A percentile compares a stretch with the other conserved stretches of the same genome.
Evolutionary conservation across 2,329 filamentous ascomycete species (phyloP).

Genomic region (Xylariaceae sp.): DNA sequence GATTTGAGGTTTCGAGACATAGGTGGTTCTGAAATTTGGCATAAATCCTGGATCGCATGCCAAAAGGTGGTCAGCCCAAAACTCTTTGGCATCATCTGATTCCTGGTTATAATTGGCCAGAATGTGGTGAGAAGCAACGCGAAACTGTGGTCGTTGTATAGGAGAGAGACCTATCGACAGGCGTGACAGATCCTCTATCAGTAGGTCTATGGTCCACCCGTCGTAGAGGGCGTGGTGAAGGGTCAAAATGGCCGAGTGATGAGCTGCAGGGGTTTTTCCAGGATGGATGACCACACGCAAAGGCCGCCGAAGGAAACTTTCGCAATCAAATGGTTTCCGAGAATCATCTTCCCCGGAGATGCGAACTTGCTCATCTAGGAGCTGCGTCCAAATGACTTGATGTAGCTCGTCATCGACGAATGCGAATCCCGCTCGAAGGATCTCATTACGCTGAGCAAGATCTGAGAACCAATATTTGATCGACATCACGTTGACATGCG

Average conservation of each 20-base stretch:
- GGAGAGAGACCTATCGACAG: conserved; percentile 35
- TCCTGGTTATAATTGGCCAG: conserved; percentile 19
- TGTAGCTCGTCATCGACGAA: conserved; percentile 49
- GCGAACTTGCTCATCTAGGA: conserved; percentile 40
- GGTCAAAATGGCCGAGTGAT: conserved; percentile 42
- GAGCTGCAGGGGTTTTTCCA: conserved; percentile 10
- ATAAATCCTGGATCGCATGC: conserved; percentile 50
- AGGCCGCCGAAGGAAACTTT: conserved; percentile 48
- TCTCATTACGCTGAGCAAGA: conserved; percentile 54
- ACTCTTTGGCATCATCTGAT: conserved; percentile 46
- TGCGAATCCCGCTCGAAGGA: conserved; percentile 71
- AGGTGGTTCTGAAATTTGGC: conserved; percentile 52
- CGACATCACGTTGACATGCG: conserved; percentile 26
- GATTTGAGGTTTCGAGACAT: conserved; percentile 23
- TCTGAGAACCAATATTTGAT: conserved; percentile 46
- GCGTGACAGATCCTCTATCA: conserved; percentile 61
- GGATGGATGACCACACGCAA: conserved; percentile 54
- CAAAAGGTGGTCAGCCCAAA: conserved; percentile 66
- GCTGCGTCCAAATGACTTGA: conserved; percentile 59
- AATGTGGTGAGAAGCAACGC: conserved; percentile 48
- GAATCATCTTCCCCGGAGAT: conserved; percentile 19
- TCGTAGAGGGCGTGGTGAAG: conserved; percentile 86
- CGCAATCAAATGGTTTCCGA: conserved; percentile 35
- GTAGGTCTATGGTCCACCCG: conserved; percentile 83
- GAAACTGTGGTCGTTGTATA: conserved; percentile 53